Conservation (phyloP, 331 rosid species). For the Malus hybrid region DNA sequence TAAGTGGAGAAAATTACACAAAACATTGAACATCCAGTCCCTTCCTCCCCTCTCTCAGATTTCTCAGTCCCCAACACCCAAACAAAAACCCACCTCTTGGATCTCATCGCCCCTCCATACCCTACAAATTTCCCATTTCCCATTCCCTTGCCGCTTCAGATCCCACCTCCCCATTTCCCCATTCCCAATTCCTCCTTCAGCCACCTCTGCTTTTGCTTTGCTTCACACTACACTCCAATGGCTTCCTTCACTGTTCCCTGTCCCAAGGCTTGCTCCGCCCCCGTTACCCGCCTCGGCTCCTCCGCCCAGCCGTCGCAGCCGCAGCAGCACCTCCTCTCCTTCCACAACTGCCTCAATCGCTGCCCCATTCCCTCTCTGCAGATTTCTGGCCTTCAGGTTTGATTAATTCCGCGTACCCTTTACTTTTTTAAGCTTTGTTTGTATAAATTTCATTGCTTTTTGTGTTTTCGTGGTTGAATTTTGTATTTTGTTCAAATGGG, state of each 20-base stretch:
- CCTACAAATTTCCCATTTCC: too few relatives aligned
- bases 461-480: background rate
- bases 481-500: background rate
- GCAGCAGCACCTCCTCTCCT: conserved; percentile 26
- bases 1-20: background rate
- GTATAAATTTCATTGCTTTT: background rate
- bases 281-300: too few relatives aligned
- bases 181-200: too few relatives aligned
- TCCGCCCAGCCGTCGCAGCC: background rate
- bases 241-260: too few relatives aligned
- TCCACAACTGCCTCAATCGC: conserved; percentile 24
- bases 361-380: conserved; percentile 27
- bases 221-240: conserved; percentile 22
- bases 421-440: background rate
- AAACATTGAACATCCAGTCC: background rate
- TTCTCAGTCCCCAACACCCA: too few relatives aligned
- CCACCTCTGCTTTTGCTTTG: too few relatives aligned
- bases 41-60: too few relatives aligned
- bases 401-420: background rate
- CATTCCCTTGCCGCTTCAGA: too few relatives aligned
- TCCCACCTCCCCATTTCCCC: too few relatives aligned
- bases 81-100: too few relatives aligned
- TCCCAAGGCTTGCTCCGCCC: too few relatives aligned
- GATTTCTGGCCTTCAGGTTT: conserved; percentile 29
- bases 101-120: too few relatives aligned